Base-by-base conservation (phyloP, 2,329 filamentous ascomycete genomes). In the Ophiobolus disseminans region DNA sequence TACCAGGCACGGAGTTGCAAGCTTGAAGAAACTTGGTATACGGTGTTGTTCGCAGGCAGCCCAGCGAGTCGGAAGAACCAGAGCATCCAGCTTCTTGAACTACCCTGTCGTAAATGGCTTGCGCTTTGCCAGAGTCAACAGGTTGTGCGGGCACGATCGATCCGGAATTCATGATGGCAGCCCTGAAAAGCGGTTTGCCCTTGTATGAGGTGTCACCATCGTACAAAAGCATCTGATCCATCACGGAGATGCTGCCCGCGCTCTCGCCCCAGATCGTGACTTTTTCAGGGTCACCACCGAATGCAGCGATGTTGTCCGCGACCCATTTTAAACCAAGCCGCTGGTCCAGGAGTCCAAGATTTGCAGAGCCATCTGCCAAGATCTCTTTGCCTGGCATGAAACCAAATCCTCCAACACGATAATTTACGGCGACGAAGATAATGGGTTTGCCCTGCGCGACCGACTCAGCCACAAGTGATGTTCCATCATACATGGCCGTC, bases 241-340 rank as follows among this genome's bases (percentile, higher is more conserved):
- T 82, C 1, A 90, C 87, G 0, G 87, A 91, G 53, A 91, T 90
- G 11, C 69, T 57, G 10, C 77, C 76, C 6, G 74, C 70, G 30
- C 57, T 64, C 66, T 92, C 86, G 20, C 89, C 89, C 86, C 86
- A 91, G 50, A 93, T 86, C 0, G 88, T 92, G 5, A 92, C 88
- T 68, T 88, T 88, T n/a, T 78, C 76, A 0, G 88, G 86, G 66
- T 93, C 89, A 11, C 90, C 90, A 8, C 90, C 90, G 65, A 94
- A 95, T 0, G 83, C 79, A 1, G 76, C 84, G 47, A 93, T 90
- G 57, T 92, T 90, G 60, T 90, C 87, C 6, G 87, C 84, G 1
- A 90, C 82, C 89, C 89, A 93, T 66, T 91, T 75, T 5, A 93
- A 76, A 0, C 82, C 89, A 55, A 88, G 78, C 25, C 87, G 80